Conservation (phyloP, 2,329 filamentous ascomycete genomes). For the Aspergillus candidus region DNA sequence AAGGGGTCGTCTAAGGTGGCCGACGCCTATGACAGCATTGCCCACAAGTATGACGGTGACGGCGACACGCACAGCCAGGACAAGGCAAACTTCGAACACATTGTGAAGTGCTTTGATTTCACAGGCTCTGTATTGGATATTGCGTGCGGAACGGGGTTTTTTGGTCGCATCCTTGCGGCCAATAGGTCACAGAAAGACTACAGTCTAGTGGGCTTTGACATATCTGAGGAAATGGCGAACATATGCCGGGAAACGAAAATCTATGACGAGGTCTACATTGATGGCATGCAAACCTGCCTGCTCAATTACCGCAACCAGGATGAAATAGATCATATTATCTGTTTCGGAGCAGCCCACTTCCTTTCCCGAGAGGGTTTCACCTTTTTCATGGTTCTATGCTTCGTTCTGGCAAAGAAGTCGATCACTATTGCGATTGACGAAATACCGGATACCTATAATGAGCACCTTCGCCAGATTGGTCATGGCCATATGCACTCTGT, state of each 20-base stretch:
- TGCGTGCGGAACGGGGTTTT: slow-evolving; percentile 15
- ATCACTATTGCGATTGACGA: slow-evolving; percentile 13
- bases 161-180: slow-evolving; percentile 12
- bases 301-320: too few relatives aligned
- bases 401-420: slow-evolving; percentile 14
- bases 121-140: slow-evolving; percentile 15
- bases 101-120: slow-evolving; percentile 1
- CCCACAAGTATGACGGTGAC: too few relatives aligned
- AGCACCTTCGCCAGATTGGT: too few relatives aligned
- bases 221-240: slow-evolving; percentile 6
- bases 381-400: slow-evolving; percentile 16
- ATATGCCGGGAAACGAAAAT: slow-evolving; percentile 5
- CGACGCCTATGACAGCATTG: too few relatives aligned
- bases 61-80: background rate
- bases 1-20: too few relatives aligned
- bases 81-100: background rate
- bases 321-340: slow-evolving; percentile 17
- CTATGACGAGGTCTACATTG: slow-evolving; percentile 11
- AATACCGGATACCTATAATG: slow-evolving; percentile 11
- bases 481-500: too few relatives aligned
- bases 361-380: slow-evolving; percentile 13
- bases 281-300: slow-evolving; percentile 4
- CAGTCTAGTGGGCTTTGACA: slow-evolving; percentile 6
- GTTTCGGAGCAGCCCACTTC: slow-evolving; percentile 11
- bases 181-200: slow-evolving; percentile 3